Conservation (phyloP, 495 filamentous ascomycete species). For the Cudoniella acicularis region DNA sequence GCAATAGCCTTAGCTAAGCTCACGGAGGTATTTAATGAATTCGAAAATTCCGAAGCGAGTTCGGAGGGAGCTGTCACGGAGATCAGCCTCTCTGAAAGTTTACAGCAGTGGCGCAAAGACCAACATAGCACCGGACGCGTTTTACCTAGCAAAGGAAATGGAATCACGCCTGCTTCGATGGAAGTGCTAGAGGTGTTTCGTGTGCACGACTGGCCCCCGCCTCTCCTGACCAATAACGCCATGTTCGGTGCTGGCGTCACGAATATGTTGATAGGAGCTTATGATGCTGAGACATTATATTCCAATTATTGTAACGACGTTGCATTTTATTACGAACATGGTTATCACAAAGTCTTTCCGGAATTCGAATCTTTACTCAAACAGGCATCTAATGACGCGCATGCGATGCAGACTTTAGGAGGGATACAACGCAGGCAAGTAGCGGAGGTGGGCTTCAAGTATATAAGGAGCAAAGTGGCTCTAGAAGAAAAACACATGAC, state of each 20-base stretch:
- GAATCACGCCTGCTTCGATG: neutral
- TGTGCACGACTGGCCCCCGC: slow-evolving; percentile 22
- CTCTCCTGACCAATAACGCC: slow-evolving; percentile 28
- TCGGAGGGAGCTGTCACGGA: too few species aligned
- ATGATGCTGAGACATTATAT: slow-evolving; percentile 25
- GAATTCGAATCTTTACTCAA: slow-evolving; percentile 27
- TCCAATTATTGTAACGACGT: slow-evolving; percentile 32
- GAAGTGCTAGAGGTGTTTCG: neutral
- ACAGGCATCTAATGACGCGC: slow-evolving; percentile 22
- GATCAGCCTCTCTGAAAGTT: too few species aligned
- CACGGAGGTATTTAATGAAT: too few species aligned
- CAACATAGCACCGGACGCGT: neutral
- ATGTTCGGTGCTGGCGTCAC: slow-evolving; percentile 28
- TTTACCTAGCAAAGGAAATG: neutral
- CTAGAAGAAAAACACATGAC: neutral
- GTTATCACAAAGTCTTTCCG: slow-evolving; percentile 31
- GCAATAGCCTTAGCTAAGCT: too few species aligned
- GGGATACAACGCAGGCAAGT: neutral
- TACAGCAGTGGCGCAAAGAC: too few species aligned
- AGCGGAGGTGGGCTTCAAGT: neutral
- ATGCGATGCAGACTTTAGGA: neutral
- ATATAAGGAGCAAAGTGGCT: neutral
- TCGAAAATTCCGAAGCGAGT: too few species aligned
- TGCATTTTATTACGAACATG: slow-evolving; percentile 34
- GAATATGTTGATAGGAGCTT: slow-evolving; percentile 27